These are phyloP conservation scores for Ceratocystis eucalypticola DNA, from an alignment of 2,329 filamentous ascomycete genomes.

Conservation along the genomic window DNA sequence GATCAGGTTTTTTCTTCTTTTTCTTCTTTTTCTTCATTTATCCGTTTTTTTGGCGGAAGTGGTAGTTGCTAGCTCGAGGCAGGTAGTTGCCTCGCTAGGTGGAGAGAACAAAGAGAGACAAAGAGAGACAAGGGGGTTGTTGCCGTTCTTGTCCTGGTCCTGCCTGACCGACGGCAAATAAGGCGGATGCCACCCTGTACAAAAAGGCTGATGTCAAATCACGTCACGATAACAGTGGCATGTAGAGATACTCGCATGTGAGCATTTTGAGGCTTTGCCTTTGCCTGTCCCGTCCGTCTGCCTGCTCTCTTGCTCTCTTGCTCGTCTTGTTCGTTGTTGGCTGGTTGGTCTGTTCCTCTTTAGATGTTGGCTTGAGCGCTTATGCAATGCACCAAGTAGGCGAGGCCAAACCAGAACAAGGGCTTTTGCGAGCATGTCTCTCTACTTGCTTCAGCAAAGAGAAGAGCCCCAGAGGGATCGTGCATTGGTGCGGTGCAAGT, in stretches of 20 bases:
- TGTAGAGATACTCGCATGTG: neutral
- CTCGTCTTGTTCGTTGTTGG: neutral
- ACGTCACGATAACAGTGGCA: neutral
- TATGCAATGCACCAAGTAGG: conserved; percentile 16
- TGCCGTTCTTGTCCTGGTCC: neutral
- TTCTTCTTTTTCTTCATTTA: neutral
- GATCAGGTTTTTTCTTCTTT: neutral
- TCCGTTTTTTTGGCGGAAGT: too few species aligned
- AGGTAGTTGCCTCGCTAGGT: too few species aligned
- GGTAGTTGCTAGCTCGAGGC: too few species aligned
- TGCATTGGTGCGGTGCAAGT: neutral
- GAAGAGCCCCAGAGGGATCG: conserved; percentile 28
- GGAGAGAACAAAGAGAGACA: too few species aligned
- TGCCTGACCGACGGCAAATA: neutral
- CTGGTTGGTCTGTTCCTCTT: neutral
- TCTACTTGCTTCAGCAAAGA: conserved; percentile 23
- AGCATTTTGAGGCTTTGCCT: neutral
- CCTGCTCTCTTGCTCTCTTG: neutral
- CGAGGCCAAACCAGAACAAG: neutral
- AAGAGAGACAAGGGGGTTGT: too few species aligned
- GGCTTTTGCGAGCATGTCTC: too few species aligned
- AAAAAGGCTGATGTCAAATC: neutral
- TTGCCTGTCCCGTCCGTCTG: neutral
- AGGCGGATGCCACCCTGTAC: neutral
- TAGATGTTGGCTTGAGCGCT: neutral